Percentiles rank a stretch among this genome's conserved stretches.
These are phyloP conservation scores for Hibiscus tridactylites DNA, from an alignment of 345 rosid species.

Conservation along the genomic window DNA sequence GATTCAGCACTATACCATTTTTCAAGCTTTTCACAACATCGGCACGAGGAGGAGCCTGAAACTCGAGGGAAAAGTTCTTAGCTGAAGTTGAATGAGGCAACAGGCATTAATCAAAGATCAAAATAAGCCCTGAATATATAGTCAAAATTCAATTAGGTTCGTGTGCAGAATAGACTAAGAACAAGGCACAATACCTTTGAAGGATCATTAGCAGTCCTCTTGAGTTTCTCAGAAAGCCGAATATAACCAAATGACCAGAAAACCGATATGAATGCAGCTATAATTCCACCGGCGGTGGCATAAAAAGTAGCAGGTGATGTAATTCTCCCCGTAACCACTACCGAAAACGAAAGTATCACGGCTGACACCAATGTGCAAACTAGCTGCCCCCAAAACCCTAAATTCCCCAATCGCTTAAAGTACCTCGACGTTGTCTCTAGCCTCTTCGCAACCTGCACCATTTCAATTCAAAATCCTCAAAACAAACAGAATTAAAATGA, in stretches of 20 bases:
- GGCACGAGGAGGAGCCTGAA: slow-evolving; percentile 96
- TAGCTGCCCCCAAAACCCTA: slow-evolving; percentile 97
- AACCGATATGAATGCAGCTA: slow-evolving; percentile 78
- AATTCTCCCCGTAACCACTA: slow-evolving; percentile 67
- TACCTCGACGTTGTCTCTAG: slow-evolving; percentile 79
- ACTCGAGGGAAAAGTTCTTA: slow-evolving; percentile 2
- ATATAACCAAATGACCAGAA: slow-evolving; percentile 97
- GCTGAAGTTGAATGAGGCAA: background rate
- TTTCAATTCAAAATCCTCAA: background rate
- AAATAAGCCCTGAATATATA: background rate
- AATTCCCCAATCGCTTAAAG: slow-evolving; percentile 80
- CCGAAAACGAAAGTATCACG: slow-evolving; percentile 78
- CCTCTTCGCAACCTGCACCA: slow-evolving; percentile 79
- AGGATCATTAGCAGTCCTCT: slow-evolving; percentile 67
- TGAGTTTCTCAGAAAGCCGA: slow-evolving; percentile 82
- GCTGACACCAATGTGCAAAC: slow-evolving; percentile 78
- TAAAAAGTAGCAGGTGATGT: slow-evolving; percentile 80
- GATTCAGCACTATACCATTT: slow-evolving; percentile 71
- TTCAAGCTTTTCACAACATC: slow-evolving; percentile 88
- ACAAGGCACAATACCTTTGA: slow-evolving; percentile 53
- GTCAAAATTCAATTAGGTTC: background rate
- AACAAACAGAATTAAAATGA: background rate
- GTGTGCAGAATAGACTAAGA: too few relatives aligned
- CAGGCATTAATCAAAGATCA: background rate
- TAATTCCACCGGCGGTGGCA: slow-evolving; percentile 84